phyloP scores from a whole-genome alignment of 352 stramenopile genomes.

The Aphanomyces cochlioides region DNA sequence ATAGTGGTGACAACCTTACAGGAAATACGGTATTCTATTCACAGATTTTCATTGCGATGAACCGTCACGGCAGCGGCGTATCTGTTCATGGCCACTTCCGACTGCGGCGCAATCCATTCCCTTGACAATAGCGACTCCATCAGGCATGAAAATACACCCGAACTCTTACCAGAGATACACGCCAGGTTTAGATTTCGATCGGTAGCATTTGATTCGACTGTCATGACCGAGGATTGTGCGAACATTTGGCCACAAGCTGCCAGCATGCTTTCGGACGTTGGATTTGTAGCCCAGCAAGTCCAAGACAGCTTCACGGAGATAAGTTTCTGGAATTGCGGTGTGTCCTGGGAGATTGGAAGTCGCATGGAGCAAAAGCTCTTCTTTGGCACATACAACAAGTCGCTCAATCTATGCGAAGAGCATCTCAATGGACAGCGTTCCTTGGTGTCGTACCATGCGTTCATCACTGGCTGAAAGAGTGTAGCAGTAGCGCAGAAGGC shows the following conservation, averaged over 20 bases:
- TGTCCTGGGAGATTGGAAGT: constrained; percentile 19
- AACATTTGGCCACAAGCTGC: constrained; percentile 3
- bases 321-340: constrained; percentile 7
- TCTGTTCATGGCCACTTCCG: constrained; percentile 12
- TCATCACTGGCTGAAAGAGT: too few species aligned
- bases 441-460: not conserved
- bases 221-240: not conserved
- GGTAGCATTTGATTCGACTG: constrained; percentile 14
- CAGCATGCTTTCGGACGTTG: not conserved
- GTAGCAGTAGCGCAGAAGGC: too few species aligned
- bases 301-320: constrained; percentile 19
- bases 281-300: constrained; percentile 25
- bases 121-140: not conserved
- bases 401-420: constrained; percentile 13
- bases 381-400: constrained; percentile 22
- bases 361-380: constrained; percentile 20
- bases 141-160: not conserved
- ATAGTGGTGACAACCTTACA: too few species aligned
- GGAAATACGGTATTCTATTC: too few species aligned
- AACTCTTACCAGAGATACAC: constrained; percentile 11
- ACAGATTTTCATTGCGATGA: constrained; percentile 9
- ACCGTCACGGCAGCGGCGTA: constrained; percentile 11
- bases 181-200: constrained; percentile 3
- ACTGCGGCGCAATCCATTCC: constrained; percentile 25
- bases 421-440: not conserved